Conservation (phyloP, 2,329 filamentous ascomycete genomes). For the Cryphonectria nitschkei region DNA sequence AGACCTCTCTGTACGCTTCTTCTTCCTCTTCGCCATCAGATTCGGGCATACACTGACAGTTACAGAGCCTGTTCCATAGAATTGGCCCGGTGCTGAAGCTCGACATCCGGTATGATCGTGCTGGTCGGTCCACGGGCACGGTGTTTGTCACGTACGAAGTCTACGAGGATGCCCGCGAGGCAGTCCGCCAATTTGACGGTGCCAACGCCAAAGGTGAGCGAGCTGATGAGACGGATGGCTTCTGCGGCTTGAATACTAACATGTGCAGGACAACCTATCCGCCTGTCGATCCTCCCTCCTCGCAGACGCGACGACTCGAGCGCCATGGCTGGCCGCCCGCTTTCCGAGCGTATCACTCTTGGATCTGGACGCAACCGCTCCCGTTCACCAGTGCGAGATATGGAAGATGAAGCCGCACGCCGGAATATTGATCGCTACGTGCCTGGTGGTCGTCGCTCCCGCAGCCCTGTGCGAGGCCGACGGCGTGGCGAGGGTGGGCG, state of each 20-base stretch:
- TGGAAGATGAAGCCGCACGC: conserved; percentile 61
- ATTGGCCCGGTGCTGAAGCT: conserved; percentile 75
- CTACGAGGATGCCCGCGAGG: conserved; percentile 71
- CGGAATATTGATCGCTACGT: conserved; percentile 80
- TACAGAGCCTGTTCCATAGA: conserved; percentile 75
- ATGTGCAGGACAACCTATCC: conserved; percentile 70
- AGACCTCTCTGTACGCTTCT: conserved; percentile 70
- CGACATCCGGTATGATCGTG: conserved; percentile 80
- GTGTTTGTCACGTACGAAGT: conserved; percentile 82
- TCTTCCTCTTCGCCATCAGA: conserved; percentile 15
- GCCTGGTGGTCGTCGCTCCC: conserved; percentile 62
- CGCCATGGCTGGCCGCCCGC: conserved; percentile 57
- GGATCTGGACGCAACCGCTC: conserved; percentile 66
- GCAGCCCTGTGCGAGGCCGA: conserved; percentile 58
- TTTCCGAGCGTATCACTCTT: conserved; percentile 64
- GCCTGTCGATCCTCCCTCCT: conserved; percentile 66
- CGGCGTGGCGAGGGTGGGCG: conserved; percentile 42
- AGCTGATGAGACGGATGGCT: conserved; percentile 27
- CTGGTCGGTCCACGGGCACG: conserved; percentile 82
- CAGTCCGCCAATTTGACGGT: conserved; percentile 81
- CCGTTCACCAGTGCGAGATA: conserved; percentile 52
- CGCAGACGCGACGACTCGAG: conserved; percentile 53
- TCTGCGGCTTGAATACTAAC: conserved; percentile 41
- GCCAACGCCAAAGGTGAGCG: conserved; percentile 79
- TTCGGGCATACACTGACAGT: conserved; percentile 34